Evolutionary conservation across 1,139 yeast species (phyloP).

Genomic region (Yamadazyma blattariae): DNA sequence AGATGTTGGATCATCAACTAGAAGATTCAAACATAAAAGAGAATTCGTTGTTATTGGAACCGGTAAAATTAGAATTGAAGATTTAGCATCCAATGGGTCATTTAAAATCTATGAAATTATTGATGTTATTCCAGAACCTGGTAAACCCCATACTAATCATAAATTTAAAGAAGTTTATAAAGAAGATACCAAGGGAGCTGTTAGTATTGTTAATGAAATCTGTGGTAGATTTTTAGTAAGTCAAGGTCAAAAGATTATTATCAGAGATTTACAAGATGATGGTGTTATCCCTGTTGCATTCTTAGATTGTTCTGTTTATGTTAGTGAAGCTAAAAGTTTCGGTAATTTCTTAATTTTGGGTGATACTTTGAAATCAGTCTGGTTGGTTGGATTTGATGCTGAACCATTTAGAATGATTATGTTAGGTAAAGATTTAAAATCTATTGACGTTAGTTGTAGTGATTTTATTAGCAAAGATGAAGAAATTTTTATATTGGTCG

Average conservation of each 20-base stretch:
- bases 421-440: constrained; percentile 71
- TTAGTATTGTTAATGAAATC: constrained; percentile 72
- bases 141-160: constrained; percentile 78
- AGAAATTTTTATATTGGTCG: constrained; percentile 62
- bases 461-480: constrained; percentile 76
- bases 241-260: constrained; percentile 84
- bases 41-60: constrained; percentile 81
- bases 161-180: constrained; percentile 72
- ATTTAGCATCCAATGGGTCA: constrained; percentile 76
- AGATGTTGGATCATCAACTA: constrained; percentile 45
- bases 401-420: constrained; percentile 88
- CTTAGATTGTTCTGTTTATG: constrained; percentile 76
- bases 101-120: constrained; percentile 74
- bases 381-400: constrained; percentile 88
- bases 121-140: constrained; percentile 89
- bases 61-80: constrained; percentile 77
- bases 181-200: constrained; percentile 85
- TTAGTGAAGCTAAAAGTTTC: constrained; percentile 76
- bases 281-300: constrained; percentile 93
- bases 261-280: constrained; percentile 81
- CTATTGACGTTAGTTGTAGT: constrained; percentile 59
- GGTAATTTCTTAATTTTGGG: constrained; percentile 79
- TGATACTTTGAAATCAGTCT: constrained; percentile 76
- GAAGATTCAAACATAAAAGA: constrained; percentile 54
- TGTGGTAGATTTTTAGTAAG: constrained; percentile 82